Base-by-base conservation (phyloP, 1,284 basidiomycete species). In the Caloboletus firmus region DNA sequence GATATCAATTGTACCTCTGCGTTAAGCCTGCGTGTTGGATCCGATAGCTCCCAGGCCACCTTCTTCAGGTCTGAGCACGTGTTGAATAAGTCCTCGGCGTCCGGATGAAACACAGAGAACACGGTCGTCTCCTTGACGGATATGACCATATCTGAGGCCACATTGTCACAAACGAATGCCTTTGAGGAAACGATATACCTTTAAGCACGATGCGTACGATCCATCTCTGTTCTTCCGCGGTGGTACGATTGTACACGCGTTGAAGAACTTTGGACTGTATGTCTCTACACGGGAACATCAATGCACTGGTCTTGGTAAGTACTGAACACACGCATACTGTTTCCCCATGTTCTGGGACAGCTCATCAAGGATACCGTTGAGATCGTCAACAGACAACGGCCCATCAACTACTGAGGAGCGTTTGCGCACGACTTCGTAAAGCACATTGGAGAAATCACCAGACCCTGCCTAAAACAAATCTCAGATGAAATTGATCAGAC, bases 11-110 rank as follows among this genome's bases (percentile, higher is more conserved):
- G 24, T 60, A 85, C 87, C 69, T 85, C 80, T 4, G 79, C 78
- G 49, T 85, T 81, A 30, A 95, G 74, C 44, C 86, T 76, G 39
- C 76, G 77, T 3, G 74, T 73, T 2, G 85, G 80, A 65, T 92
- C 82, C 76, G 84, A 86, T 0, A 93, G 73, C 56, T 87, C 83
- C 82, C 89, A 96, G 32, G 86, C 88, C 3, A 98, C 91, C 56
- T 91, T 89, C 74, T 94, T 94, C 36, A 98, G 76, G 69, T 98
- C 95, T 0, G 94, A 95, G 66, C 93, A 97, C 1, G 93, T 93
- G 66, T 97, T 97, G 76, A 91, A 98, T 4, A 96, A 74, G 63
- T 91, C 89, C 55, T 90, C 84, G 0, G 95, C 94, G 60, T 97
- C 93, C 2, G 90, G 89, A 68, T 98, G 95, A 63, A 96, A 92